A percentile compares a stretch with the other conserved stretches of the same genome.
Conservation (phyloP, 2,329 filamentous ascomycete species). For the Fusarium armeniacum region DNA sequence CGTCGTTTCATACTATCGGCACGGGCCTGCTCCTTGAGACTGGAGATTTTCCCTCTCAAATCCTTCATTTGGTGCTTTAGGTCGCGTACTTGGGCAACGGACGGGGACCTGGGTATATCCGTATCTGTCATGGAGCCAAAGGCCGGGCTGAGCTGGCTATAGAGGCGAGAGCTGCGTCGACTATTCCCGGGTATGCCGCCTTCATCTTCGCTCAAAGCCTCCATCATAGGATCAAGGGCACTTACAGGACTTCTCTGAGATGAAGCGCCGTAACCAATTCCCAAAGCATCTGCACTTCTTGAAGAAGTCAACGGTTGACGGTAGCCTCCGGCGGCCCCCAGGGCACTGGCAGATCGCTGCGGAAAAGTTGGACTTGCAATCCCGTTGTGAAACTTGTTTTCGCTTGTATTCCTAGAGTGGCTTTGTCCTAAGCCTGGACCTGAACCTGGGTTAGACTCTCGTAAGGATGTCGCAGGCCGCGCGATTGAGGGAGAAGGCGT, state of each 20-base stretch:
- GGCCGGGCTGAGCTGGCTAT: constrained; percentile 61
- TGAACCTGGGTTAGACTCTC: constrained; percentile 38
- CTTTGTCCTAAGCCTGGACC: constrained; percentile 43
- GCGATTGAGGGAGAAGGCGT: constrained; percentile 66
- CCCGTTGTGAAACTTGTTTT: constrained; percentile 48
- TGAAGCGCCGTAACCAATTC: constrained; percentile 49
- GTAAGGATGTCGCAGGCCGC: constrained; percentile 47
- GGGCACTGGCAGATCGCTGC: constrained; percentile 74
- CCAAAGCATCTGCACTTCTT: constrained; percentile 60
- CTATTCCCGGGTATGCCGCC: constrained; percentile 49
- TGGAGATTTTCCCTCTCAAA: constrained; percentile 87
- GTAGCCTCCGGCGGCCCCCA: constrained; percentile 71
- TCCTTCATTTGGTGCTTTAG: constrained; percentile 89
- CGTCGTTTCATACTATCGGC: constrained; percentile 83
- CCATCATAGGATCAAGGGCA: constrained; percentile 61
- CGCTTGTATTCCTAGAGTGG: constrained; percentile 54
- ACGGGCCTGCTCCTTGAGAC: constrained; percentile 80
- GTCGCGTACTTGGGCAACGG: constrained; percentile 78
- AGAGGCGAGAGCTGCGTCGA: constrained; percentile 41
- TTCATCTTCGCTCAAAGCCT: constrained; percentile 69
- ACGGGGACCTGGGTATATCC: constrained; percentile 74
- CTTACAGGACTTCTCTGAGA: constrained; percentile 58
- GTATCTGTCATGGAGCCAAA: constrained; percentile 60
- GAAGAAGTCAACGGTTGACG: constrained; percentile 63
- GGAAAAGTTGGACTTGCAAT: constrained; percentile 55